These are phyloP conservation scores for Pezicula radicicola DNA, from an alignment of 2,329 filamentous ascomycete genomes.

Conservation along the genomic window DNA sequence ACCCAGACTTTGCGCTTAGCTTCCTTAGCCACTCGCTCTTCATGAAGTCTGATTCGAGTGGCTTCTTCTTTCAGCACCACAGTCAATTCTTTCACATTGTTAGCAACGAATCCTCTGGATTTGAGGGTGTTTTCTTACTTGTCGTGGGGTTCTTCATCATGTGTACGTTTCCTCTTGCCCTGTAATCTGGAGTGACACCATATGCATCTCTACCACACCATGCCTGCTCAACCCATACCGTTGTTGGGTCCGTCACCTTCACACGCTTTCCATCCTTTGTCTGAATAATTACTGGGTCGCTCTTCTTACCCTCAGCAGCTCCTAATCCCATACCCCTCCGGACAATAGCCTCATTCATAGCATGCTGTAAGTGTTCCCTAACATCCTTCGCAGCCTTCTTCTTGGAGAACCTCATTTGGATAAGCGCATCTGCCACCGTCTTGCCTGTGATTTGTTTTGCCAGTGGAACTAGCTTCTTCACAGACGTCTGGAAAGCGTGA, in stretches of 20 bases:
- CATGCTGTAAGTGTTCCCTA: conserved; percentile 73
- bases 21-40: conserved; percentile 75
- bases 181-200: conserved; percentile 58
- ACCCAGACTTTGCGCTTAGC: conserved; percentile 78
- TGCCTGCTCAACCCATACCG: conserved; percentile 86
- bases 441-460: conserved; percentile 90
- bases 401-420: conserved; percentile 93
- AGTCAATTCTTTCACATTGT: conserved; percentile 57
- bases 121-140: conserved; percentile 49
- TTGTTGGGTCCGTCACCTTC: conserved; percentile 69
- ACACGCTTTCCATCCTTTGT: conserved; percentile 74
- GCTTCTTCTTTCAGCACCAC: conserved; percentile 91
- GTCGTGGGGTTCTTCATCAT: conserved; percentile 70
- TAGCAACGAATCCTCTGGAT: neutral
- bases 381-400: conserved; percentile 89
- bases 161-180: conserved; percentile 72
- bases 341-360: conserved; percentile 77
- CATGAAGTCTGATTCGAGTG: conserved; percentile 76
- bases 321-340: conserved; percentile 80
- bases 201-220: conserved; percentile 82
- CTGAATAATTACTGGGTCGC: conserved; percentile 56
- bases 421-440: conserved; percentile 87
- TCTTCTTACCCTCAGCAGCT: conserved; percentile 23
- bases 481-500: conserved; percentile 73
- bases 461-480: conserved; percentile 88